Conservation (phyloP, 306 rosid genomes). For the Medicago ruthenica region DNA sequence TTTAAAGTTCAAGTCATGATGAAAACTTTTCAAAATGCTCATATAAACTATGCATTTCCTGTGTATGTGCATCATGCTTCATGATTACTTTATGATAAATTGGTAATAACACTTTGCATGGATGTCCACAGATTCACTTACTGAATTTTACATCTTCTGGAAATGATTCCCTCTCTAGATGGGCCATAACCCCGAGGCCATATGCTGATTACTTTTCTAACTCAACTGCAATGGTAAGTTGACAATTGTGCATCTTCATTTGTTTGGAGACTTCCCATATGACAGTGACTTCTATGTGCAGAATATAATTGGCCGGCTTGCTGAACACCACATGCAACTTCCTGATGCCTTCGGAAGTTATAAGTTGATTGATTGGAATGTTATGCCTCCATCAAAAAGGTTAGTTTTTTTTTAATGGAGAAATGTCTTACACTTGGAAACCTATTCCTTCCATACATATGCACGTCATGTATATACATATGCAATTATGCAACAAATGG, state of each 20-base stretch:
- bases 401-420: constrained; percentile 37
- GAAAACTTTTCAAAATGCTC: constrained; percentile 22
- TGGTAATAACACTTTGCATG: constrained; percentile 38
- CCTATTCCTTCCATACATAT: background rate
- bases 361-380: constrained; percentile 72
- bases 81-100: constrained; percentile 32
- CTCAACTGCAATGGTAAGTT: constrained; percentile 69
- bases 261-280: constrained; percentile 43
- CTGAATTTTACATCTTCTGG: constrained; percentile 60
- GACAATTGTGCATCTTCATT: constrained; percentile 39
- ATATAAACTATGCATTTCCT: constrained; percentile 10
- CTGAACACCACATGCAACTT: constrained; percentile 68
- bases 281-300: constrained; percentile 46
- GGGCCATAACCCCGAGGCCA: constrained; percentile 68
- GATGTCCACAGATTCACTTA: constrained; percentile 65
- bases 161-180: constrained; percentile 62
- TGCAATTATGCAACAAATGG: background rate
- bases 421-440: constrained; percentile 21
- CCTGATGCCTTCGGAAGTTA: constrained; percentile 78
- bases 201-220: constrained; percentile 63
- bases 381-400: constrained; percentile 59
- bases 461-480: constrained; percentile 11
- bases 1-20: constrained; percentile 31
- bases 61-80: constrained; percentile 12
- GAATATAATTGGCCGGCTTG: constrained; percentile 68